Base-by-base conservation (phyloP, 208 protist genomes). In the Vickermania spadyakhi region DNA sequence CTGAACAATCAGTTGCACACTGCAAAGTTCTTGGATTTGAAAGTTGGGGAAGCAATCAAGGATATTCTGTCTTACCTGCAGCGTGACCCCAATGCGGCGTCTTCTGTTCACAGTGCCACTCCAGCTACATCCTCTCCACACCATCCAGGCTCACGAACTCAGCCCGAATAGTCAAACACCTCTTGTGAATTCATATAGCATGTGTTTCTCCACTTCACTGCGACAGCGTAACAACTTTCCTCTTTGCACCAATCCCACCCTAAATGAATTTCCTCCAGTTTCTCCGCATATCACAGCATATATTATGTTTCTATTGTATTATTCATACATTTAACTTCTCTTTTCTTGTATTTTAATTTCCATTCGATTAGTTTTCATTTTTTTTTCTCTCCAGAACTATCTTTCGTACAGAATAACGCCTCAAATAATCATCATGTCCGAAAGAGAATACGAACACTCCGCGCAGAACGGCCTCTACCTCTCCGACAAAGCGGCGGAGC, bases 11-110 rank as follows among this genome's bases (percentile, higher is more conserved):
- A 94, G 66, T 72, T 94, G 42, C 87, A 91, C 72, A 89, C 83
- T 7, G 69, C 89, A 22, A 94, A 94, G 61, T 91, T 94, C 56
- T 79, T 91, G 58, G 87, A 94, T 60, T 51, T 91, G 45, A 91
- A 91, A 68, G 69, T 94, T 30, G 87, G 87, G 22, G 87, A 94
- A 60, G 82, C 81, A 21, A 73, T 89, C 57, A 64, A 78, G 21
- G 86, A 93, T 59, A 86, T 93, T 28, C 51, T 93, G 67, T 45
- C 36, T 18, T 18, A 45, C 36, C 36, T 45, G 31, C 69, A 86
- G 66, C 79, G 77, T 3, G 73, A 81, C 27, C 73, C 77, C 0
- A 75, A 70, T 5, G 51, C 26, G 21, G 67, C 68, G 41, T 70
- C 73, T 1, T 89, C 86, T 0, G 62, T 66, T 1, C 63, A 90